These are phyloP conservation scores for Alternaria alternata DNA, from an alignment of 2,329 filamentous ascomycete genomes.

Conservation along the genomic window DNA sequence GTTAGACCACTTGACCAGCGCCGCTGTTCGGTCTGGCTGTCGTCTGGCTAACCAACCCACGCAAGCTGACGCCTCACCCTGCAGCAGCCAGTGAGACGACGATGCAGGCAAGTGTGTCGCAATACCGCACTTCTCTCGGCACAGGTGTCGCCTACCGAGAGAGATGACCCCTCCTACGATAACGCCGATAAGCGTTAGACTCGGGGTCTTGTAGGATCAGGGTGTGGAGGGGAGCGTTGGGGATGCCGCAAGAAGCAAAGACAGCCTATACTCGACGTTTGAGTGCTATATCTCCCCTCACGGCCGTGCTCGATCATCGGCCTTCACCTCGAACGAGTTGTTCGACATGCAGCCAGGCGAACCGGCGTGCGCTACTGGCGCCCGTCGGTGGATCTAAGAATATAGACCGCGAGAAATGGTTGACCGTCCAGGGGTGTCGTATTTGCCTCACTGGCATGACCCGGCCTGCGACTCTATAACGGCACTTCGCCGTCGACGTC, in stretches of 20 bases:
- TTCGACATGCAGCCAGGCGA: conserved; percentile 19
- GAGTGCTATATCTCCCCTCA: conserved; percentile 7
- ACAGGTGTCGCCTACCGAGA: conserved; percentile 33
- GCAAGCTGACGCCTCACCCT: conserved; percentile 29
- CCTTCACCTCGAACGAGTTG: conserved; percentile 14
- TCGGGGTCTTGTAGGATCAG: conserved; percentile 28
- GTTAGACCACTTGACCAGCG: conserved; percentile 6
- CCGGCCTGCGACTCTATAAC: conserved; percentile 25
- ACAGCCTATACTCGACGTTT: conserved; percentile 18
- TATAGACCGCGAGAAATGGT: conserved; percentile 22
- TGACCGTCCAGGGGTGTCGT: conserved; percentile 20
- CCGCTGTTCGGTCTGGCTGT: conserved; percentile 15
- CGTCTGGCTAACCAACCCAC: conserved; percentile 11
- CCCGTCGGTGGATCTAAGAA: conserved; percentile 32
- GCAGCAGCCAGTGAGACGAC: conserved; percentile 34
- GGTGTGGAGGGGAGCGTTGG: conserved; percentile 29
- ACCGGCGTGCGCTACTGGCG: conserved; percentile 15
- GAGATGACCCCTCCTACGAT: conserved; percentile 34
- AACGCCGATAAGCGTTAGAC: conserved; percentile 41
- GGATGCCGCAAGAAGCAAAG: conserved; percentile 33
- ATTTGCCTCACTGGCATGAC: conserved; percentile 36
- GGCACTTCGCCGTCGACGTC: conserved; percentile 25
- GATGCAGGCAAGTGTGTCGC: conserved; percentile 26
- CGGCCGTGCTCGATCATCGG: conserved; percentile 11
- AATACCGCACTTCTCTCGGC: conserved; percentile 23